Base-by-base conservation (phyloP, 2,329 filamentous ascomycete genomes). In the Fusarium pseudonygamai region DNA sequence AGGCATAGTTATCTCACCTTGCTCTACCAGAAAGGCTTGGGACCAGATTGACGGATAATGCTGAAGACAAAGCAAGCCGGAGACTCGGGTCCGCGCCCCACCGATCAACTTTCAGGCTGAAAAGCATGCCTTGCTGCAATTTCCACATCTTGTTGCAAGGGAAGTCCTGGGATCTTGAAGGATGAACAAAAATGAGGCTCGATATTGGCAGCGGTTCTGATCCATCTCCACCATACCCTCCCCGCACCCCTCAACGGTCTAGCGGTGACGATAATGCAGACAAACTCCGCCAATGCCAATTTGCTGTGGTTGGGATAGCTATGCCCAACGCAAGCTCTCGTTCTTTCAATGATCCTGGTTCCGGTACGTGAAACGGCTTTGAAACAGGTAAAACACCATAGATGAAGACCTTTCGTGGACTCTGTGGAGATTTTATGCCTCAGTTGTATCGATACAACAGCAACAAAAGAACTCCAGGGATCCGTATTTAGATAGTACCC, bases 81-180 rank as follows among this genome's bases (percentile, higher is more conserved):
- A 52, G 59, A 50, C 69, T 60, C 60, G 71, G 62, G 52, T 72
- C 72, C 56, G 69, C 65, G 64, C 64, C 62, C 64, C 71, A 74
- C 68, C 39, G 32, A 32, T 39, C 43, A 56, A 52, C 57, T 72
- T 59, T 72, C 56, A 67, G 63, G 67, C 59, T 73, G 67, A 72
- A 72, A 69, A 45, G 57, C 53, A 55, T 70, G 45, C 56, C 40
- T 66, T 56, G 46, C 36, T 34, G 53, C 50, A 52, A 58, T 69
- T 65, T 59, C 60, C 71, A 65, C 68, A 47, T 56, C 59, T 47
- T 67, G 40, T 57, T 73, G 63, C 73, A 73, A 72, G 73, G 75
- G 58, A 66, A 60, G 72, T 67, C 75, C 72, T 63, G 56, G 67
- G 58, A 64, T 59, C 63, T 71, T 65, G 60, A 56, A 24, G 65